Conservation (phyloP, 2,329 filamentous ascomycete species). For the Fusarium secorum region DNA sequence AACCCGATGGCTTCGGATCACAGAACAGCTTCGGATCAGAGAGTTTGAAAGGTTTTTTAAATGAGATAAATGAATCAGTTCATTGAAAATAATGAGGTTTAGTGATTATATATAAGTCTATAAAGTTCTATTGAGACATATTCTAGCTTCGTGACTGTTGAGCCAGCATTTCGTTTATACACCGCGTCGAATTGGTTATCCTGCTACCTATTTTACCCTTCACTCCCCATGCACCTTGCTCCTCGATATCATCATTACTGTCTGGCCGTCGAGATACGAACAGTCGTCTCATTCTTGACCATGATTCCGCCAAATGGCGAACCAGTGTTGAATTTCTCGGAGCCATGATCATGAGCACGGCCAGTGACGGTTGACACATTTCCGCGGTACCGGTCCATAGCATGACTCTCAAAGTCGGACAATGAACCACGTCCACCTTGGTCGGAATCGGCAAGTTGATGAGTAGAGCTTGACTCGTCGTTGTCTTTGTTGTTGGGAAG, state of each 20-base stretch:
- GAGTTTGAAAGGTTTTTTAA: accelerated
- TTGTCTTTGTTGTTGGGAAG: constrained; percentile 20
- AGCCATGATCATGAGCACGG: not conserved
- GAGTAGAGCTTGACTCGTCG: constrained; percentile 36
- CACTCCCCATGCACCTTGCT: accelerated
- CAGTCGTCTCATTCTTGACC: constrained; percentile 38
- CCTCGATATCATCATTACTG: not conserved
- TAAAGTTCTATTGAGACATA: not conserved
- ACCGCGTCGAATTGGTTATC: not conserved
- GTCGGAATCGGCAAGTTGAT: constrained; percentile 30
- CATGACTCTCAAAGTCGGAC: constrained; percentile 35
- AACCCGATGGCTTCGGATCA: not conserved
- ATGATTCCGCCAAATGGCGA: constrained; percentile 26
- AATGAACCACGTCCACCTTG: constrained; percentile 1
- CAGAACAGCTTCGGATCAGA: not conserved
- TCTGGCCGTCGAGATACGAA: constrained; percentile 15
- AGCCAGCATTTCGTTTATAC: too few species aligned
- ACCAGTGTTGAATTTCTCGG: not conserved
- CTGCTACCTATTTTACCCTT: not conserved
- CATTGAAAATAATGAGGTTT: too few species aligned
- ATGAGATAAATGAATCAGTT: not conserved
- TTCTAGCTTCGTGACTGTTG: not conserved
- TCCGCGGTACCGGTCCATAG: constrained; percentile 24
- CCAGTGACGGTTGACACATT: constrained; percentile 27
- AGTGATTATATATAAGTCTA: not conserved